phyloP scores from a whole-genome alignment of 140 eudicot genomes.

The Ambrosia hybrid region DNA sequence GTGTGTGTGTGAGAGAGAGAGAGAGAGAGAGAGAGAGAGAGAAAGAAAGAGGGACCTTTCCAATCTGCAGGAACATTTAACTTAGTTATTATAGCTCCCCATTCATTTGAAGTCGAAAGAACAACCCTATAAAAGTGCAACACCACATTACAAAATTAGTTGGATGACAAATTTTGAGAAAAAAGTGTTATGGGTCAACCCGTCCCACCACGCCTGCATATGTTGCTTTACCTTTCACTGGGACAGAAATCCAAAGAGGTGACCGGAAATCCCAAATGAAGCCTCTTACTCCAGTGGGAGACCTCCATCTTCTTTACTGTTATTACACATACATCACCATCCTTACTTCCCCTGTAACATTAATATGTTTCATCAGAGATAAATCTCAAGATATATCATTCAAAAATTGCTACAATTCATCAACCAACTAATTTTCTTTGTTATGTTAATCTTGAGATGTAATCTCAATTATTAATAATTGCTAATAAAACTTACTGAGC shows the following conservation, averaged over 20 bases:
- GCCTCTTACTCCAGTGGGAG: slow-evolving; percentile 87
- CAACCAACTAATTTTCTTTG: background rate
- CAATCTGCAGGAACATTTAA: slow-evolving; percentile 93
- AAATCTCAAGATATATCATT: background rate
- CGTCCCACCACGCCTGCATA: background rate
- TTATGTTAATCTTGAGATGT: background rate
- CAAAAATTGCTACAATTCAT: background rate
- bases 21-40: slow-evolving; percentile 16
- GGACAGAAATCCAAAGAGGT: slow-evolving; percentile 88
- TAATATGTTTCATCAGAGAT: slow-evolving; percentile 7
- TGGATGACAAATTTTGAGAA: background rate
- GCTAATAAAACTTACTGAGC: slow-evolving; percentile 65
- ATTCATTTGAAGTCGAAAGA: slow-evolving; percentile 75
- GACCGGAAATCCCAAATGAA: slow-evolving; percentile 76
- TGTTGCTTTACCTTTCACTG: slow-evolving; percentile 72
- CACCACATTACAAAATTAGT: background rate
- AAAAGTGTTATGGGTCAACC: background rate
- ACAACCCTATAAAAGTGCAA: slow-evolving; percentile 62
- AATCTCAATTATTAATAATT: background rate
- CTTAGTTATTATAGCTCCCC: slow-evolving; percentile 93
- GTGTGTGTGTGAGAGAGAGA: background rate
- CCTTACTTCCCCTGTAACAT: slow-evolving; percentile 82
- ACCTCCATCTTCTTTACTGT: slow-evolving; percentile 84
- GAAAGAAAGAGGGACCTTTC: slow-evolving; percentile 70
- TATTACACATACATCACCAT: slow-evolving; percentile 92